These are phyloP conservation scores for Chaetomium tenue DNA, from an alignment of 495 filamentous ascomycete genomes.

Conservation along the genomic window DNA sequence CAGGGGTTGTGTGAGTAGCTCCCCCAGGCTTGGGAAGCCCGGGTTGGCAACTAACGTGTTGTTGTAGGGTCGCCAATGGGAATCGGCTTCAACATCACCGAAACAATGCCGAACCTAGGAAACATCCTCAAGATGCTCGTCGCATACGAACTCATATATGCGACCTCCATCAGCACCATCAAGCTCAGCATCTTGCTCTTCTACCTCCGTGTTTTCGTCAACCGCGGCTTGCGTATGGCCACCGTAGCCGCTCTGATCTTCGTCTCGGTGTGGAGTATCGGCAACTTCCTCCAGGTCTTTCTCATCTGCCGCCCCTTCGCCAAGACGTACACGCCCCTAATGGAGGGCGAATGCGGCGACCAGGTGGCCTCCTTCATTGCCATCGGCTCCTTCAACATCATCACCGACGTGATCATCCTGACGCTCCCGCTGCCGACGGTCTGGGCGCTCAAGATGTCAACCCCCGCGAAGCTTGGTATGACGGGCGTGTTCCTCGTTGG, in stretches of 20 bases:
- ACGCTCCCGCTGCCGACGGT: slow-evolving; percentile 28
- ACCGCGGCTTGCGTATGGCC: slow-evolving; percentile 20
- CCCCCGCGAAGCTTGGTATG: slow-evolving; percentile 26
- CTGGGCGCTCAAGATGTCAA: slow-evolving; percentile 29
- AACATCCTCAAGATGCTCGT: slow-evolving; percentile 30
- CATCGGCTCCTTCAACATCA: slow-evolving; percentile 35
- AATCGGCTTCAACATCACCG: slow-evolving; percentile 19
- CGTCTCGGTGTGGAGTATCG: slow-evolving; percentile 24
- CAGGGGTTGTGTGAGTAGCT: slow-evolving; percentile 30
- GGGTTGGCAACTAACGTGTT: neutral
- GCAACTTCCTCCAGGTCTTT: slow-evolving; percentile 30
- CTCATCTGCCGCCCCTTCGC: slow-evolving; percentile 30
- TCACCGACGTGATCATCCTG: slow-evolving; percentile 32
- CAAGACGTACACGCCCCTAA: slow-evolving; percentile 15
- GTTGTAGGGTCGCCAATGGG: slow-evolving; percentile 26
- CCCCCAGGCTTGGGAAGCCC: fast-evolving
- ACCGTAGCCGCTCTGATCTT: slow-evolving; percentile 23
- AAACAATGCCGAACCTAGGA: slow-evolving; percentile 20
- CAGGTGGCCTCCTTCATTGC: slow-evolving; percentile 25
- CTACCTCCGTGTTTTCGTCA: slow-evolving; percentile 34
- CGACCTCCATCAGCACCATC: slow-evolving; percentile 24
- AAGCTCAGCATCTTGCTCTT: slow-evolving; percentile 33
- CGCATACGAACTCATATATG: slow-evolving; percentile 28
- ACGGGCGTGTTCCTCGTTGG: slow-evolving; percentile 35
- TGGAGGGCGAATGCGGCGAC: slow-evolving; percentile 17